Conservation (phyloP, 139 green algal species). For the Chlamydomonas applanata region DNA sequence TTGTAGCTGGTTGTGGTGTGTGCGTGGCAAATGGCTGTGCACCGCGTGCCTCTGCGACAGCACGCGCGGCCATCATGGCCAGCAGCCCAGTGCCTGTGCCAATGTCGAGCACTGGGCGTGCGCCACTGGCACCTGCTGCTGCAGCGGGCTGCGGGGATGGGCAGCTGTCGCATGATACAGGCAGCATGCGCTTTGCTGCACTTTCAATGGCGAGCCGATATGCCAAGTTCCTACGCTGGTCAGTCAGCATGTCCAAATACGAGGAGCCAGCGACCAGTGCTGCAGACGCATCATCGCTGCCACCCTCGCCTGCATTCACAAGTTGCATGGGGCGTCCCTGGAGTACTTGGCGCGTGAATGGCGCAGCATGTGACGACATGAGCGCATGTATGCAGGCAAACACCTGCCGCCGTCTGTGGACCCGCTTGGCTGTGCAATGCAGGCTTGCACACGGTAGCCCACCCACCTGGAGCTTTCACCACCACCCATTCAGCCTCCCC, state of each 20-base stretch:
- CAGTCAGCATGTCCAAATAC: conserved; percentile 64
- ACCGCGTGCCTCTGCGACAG: not conserved
- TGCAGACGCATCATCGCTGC: conserved; percentile 25
- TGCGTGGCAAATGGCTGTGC: no score
- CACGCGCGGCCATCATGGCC: conserved; percentile 52
- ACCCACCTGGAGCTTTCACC: conserved; percentile 27
- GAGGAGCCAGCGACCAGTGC: conserved; percentile 44
- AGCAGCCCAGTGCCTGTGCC: conserved; percentile 66
- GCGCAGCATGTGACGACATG: not conserved
- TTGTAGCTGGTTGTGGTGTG: no score
- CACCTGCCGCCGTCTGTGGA: not conserved
- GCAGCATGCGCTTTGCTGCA: not conserved
- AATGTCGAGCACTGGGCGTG: conserved; percentile 46
- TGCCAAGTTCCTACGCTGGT: conserved; percentile 38
- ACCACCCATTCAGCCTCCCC: conserved; percentile 42
- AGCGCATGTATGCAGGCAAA: not conserved
- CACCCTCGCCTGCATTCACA: conserved; percentile 20
- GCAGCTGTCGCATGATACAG: no score
- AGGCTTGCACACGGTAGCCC: no score
- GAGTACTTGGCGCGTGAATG: not conserved
- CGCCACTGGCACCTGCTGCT: not conserved
- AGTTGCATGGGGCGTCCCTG: not conserved
- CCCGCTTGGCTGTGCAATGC: no score
- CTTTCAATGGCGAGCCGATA: conserved; percentile 36
- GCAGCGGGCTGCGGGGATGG: not conserved